phyloP scores from a whole-genome alignment of 495 filamentous ascomycete species.

The Penicillium robsamsonii region DNA sequence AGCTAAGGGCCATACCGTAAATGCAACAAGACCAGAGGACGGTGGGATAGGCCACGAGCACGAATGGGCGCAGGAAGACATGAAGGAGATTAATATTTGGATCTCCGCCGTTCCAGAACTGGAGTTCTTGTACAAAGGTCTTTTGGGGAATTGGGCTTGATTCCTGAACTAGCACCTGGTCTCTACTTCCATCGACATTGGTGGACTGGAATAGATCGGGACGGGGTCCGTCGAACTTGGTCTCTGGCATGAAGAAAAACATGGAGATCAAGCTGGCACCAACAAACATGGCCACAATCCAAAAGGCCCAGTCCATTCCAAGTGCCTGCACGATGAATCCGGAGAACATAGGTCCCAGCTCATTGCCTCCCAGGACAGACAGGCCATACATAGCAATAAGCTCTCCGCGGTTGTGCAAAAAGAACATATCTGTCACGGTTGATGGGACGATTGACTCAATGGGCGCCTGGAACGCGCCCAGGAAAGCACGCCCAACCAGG shows the following conservation, averaged over 20 bases:
- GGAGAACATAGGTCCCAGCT: constrained; percentile 47
- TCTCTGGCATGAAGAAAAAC: constrained; percentile 55
- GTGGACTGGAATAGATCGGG: constrained; percentile 9
- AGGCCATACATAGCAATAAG: constrained; percentile 46
- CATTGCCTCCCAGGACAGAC: constrained; percentile 44
- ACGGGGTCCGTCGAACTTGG: constrained; percentile 32
- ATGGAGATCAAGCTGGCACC: constrained; percentile 42
- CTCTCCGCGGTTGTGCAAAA: constrained; percentile 55
- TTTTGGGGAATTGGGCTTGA: constrained; percentile 6
- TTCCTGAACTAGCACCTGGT: constrained; percentile 2
- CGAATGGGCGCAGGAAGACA: constrained; percentile 46
- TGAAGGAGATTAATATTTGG: constrained; percentile 43
- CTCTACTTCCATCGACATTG: background rate
- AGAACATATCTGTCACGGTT: constrained; percentile 57
- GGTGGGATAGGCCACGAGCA: constrained; percentile 46
- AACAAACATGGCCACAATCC: constrained; percentile 48
- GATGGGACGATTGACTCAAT: constrained; percentile 51
- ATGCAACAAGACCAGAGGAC: constrained; percentile 51
- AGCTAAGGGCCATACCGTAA: constrained; percentile 29
- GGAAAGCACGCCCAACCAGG: constrained; percentile 44
- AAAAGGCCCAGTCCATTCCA: constrained; percentile 50
- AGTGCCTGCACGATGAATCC: constrained; percentile 51
- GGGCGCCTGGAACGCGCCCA: constrained; percentile 50
- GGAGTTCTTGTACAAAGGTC: constrained; percentile 36
- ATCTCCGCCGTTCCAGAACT: constrained; percentile 36